Percentiles rank a stretch among this genome's conserved stretches.
These are phyloP conservation scores for Flaveria floridana DNA, from an alignment of 140 eudicot genomes.

Conservation along the genomic window DNA sequence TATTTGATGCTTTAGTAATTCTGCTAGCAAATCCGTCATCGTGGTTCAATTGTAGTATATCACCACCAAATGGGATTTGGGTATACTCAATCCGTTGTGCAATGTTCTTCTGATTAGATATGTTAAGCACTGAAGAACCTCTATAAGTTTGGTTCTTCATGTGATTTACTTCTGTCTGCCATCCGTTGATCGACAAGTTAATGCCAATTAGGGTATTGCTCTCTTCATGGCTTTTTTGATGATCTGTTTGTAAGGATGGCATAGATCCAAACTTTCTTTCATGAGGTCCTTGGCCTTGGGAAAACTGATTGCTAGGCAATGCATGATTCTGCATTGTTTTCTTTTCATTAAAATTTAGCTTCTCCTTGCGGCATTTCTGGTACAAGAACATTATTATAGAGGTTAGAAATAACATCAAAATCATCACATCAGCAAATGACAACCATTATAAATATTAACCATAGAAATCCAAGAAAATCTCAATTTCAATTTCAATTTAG, in stretches of 20 bases:
- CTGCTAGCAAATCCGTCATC: neutral
- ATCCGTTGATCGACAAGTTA: slow-evolving; percentile 31
- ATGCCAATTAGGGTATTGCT: slow-evolving; percentile 16
- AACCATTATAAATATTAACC: neutral
- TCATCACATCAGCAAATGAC: neutral
- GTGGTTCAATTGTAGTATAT: neutral
- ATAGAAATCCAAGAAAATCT: neutral
- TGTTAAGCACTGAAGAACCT: slow-evolving; percentile 4
- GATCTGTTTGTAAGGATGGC: slow-evolving; percentile 21
- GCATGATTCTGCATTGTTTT: neutral
- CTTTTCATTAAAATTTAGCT: neutral
- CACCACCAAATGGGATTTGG: slow-evolving; percentile 11
- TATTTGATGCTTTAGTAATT: slow-evolving; percentile 9
- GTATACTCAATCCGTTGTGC: slow-evolving; percentile 10
- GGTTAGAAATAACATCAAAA: neutral
- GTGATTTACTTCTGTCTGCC: slow-evolving; percentile 22
- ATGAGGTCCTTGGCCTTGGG: neutral
- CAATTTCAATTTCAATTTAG: neutral
- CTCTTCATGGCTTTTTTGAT: slow-evolving; percentile 20
- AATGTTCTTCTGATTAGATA: slow-evolving; percentile 10
- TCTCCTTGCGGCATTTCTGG: slow-evolving; percentile 38
- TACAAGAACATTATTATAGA: neutral
- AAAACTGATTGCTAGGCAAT: neutral
- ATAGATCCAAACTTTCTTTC: slow-evolving; percentile 29
- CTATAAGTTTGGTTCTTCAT: slow-evolving; percentile 14